Evolutionary conservation across 2,329 filamentous ascomycete genomes (phyloP), one percentile per base, ranked within the genome.

Genomic region (Colletotrichum shisoi): DNA sequence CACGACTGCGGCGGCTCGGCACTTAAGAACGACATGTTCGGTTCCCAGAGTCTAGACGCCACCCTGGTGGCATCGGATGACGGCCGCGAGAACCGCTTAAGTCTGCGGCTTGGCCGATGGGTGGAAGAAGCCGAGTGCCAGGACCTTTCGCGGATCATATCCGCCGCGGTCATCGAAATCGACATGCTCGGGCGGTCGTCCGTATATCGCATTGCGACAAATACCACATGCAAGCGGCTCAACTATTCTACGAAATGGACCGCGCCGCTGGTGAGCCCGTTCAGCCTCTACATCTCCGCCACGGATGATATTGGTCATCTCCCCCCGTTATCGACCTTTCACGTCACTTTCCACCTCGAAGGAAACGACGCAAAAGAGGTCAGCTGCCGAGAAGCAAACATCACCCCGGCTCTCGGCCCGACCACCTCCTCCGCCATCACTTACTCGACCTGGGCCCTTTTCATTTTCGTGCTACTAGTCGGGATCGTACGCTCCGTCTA

Each of bases 391-490:
- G 49, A 69, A 49, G 69, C 70, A 9, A 62, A 71, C 52, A 65
- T 72, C 31, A 71, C 70, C 15, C 71, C 71, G 11, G 58, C 62
- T 15, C 48, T 70, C 17, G 27, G 51, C 27, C 42, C 67, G 24
- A 37, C 62, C 17, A 46, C 58, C 1, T 63, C 52, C 15, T 63
- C 58, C 3, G 40, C 62, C 8, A 42, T 73, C 13, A 63, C 58
- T 19, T 73, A 66, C 56, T 59, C 51, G 6, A 65, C 71, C 7
- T 59, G 68, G 49, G 40, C 60, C 45, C 59, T 73, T 1, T 68
- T 73, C 45, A 19, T 68, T n/a, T 70, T 71, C 49, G 65, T 73
- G 15, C 63, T 71, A 2, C 19, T 67, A 17, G 70, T 68, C 9
- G 69, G 69, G 34, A 42, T 64, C 19, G 6, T 52, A 13, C 67